Conservation (phyloP, 2,329 filamentous ascomycete genomes). For the Colletotrichum truncatum region DNA sequence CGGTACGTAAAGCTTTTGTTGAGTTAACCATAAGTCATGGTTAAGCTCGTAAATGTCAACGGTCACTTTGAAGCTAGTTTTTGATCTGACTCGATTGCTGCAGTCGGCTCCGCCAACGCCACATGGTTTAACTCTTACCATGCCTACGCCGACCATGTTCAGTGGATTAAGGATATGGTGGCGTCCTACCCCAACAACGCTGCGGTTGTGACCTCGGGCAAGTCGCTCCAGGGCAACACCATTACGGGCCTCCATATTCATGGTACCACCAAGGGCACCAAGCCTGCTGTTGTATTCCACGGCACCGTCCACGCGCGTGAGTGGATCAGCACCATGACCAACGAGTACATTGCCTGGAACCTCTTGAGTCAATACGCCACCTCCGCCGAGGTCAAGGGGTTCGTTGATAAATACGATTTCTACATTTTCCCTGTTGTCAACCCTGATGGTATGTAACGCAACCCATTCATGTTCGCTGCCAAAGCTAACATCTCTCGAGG, state of each 20-base stretch:
- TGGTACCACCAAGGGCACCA: constrained; percentile 46
- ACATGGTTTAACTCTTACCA: constrained; percentile 59
- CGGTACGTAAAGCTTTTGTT: not conserved
- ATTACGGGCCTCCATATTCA: constrained; percentile 67
- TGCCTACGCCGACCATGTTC: constrained; percentile 51
- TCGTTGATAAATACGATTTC: constrained; percentile 66
- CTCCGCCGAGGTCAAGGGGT: constrained; percentile 43
- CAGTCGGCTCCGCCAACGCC: constrained; percentile 31
- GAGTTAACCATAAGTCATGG: no score
- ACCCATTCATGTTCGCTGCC: not conserved
- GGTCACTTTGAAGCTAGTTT: no score
- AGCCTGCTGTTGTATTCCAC: constrained; percentile 57
- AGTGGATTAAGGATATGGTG: constrained; percentile 49
- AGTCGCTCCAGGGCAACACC: constrained; percentile 47
- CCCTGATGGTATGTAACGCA: constrained; percentile 57
- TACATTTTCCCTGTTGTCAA: constrained; percentile 66
- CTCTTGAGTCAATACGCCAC: constrained; percentile 49
- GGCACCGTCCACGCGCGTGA: constrained; percentile 61
- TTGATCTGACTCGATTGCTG: not conserved
- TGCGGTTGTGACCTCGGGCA: constrained; percentile 51
- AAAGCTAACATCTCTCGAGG: constrained; percentile 39
- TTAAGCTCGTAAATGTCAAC: no score
- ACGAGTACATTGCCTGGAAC: constrained; percentile 55
- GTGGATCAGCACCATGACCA: constrained; percentile 55
- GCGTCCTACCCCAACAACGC: constrained; percentile 47